Evolutionary conservation across 176 grass and related monocot genomes (phyloP).

Genomic region (Carex pumila): DNA sequence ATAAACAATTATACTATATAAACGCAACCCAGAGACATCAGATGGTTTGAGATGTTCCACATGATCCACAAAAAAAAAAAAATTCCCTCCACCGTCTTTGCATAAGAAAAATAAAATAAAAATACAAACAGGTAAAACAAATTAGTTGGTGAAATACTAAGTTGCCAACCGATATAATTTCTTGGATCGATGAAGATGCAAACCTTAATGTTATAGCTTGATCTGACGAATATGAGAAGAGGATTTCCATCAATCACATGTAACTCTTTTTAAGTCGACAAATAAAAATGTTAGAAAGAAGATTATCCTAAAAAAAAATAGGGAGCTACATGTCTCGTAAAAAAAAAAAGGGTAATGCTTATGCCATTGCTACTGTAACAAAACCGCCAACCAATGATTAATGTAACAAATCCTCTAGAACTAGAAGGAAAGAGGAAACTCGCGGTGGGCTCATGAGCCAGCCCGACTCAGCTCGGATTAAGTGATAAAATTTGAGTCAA

Average conservation of each 20-base stretch:
- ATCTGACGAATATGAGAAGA: conserved; percentile 95
- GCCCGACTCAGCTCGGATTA: too few relatives aligned
- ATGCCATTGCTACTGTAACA: too few relatives aligned
- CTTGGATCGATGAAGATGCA: conserved; percentile 25
- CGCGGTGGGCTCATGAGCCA: too few relatives aligned
- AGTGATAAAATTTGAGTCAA: too few relatives aligned
- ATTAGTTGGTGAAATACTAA: not conserved
- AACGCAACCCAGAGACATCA: conserved; percentile 72
- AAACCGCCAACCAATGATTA: too few relatives aligned
- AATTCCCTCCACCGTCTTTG: conserved; percentile 89
- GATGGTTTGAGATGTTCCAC: conserved; percentile 98
- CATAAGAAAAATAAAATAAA: conserved; percentile 24
- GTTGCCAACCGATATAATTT: conserved; percentile 4
- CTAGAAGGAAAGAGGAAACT: too few relatives aligned
- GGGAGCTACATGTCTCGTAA: conserved; percentile 69
- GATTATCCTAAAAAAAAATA: not conserved
- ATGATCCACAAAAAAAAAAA: conserved; percentile 71
- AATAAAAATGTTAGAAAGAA: conserved; percentile 4
- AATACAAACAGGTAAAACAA: not conserved
- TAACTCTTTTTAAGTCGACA: conserved; percentile 50
- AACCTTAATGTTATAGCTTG: conserved; percentile 98
- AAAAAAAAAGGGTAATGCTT: too few relatives aligned
- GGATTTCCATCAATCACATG: conserved; percentile 93
- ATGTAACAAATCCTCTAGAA: too few relatives aligned
- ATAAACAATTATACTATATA: conserved; percentile 19